Evolutionary conservation across 1,139 yeast genomes (phyloP).

Genomic region (Sugiyamaella castrensis): DNA sequence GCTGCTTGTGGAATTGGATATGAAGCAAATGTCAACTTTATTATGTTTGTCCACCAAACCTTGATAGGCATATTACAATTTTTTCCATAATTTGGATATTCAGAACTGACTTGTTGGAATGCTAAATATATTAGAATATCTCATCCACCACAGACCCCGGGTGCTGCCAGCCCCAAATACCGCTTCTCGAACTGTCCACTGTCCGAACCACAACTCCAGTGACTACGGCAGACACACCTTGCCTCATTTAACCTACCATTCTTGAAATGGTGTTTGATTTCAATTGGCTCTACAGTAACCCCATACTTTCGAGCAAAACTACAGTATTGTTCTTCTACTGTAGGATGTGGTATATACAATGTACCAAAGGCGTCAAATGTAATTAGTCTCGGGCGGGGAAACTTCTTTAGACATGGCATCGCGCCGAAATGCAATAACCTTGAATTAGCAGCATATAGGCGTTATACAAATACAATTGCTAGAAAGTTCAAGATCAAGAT

Average conservation of each 20-base stretch:
- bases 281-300: slow-evolving; percentile 17
- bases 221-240: neutral
- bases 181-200: no score
- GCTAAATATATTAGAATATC: slow-evolving; percentile 15
- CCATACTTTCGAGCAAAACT: slow-evolving; percentile 23
- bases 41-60: slow-evolving; percentile 30
- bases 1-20: slow-evolving; percentile 18
- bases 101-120: slow-evolving; percentile 16
- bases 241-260: slow-evolving; percentile 14
- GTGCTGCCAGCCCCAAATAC: no score
- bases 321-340: slow-evolving; percentile 27
- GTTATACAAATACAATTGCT: no score
- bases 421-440: neutral
- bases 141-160: neutral
- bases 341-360: slow-evolving; percentile 25
- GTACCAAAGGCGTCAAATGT: slow-evolving; percentile 36
- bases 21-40: slow-evolving; percentile 21
- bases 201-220: no score
- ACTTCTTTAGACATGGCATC: slow-evolving; percentile 8
- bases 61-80: slow-evolving; percentile 15
- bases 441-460: no score
- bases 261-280: slow-evolving; percentile 18
- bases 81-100: slow-evolving; percentile 31
- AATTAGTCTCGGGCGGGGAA: slow-evolving; percentile 23
- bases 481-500: no score